These are phyloP conservation scores for Brassica juncea DNA, from an alignment of 345 rosid genomes.

Conservation along the genomic window DNA sequence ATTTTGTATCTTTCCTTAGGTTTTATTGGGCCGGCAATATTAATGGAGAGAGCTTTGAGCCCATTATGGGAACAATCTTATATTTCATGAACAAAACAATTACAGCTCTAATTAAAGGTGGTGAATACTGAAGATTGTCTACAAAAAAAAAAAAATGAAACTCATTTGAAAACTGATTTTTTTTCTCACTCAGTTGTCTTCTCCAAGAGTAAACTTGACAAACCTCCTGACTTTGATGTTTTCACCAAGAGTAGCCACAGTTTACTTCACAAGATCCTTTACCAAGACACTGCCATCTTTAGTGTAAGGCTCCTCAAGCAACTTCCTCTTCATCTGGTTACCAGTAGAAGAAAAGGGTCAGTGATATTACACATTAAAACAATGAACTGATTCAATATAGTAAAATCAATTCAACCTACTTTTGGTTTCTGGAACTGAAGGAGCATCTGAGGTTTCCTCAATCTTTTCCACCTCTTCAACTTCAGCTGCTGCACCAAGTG, in stretches of 20 bases:
- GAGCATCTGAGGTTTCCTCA: conserved; percentile 37
- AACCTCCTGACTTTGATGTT: conserved; percentile 81
- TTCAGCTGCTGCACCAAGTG: conserved; percentile 40
- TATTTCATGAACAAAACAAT: conserved; percentile 29
- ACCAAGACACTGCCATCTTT: conserved; percentile 71
- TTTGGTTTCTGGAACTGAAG: conserved; percentile 40
- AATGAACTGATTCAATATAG: conserved; percentile 13
- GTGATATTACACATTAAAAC: conserved; percentile 4
- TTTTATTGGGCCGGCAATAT: neutral
- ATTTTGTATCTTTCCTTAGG: neutral
- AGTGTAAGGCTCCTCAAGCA: conserved; percentile 66
- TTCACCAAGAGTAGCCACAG: conserved; percentile 87
- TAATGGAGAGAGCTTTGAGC: neutral
- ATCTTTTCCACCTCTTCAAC: conserved; percentile 38
- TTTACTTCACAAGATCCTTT: conserved; percentile 83
- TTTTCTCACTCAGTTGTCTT: conserved; percentile 35
- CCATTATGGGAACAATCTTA: neutral
- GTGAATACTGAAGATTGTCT: conserved; percentile 29
- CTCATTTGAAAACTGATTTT: conserved; percentile 22
- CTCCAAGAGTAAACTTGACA: conserved; percentile 71
- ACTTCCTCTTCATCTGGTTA: conserved; percentile 43
- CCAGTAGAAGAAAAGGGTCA: conserved; percentile 24
- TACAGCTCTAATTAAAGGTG: conserved; percentile 33
- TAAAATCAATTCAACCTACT: conserved; percentile 37
- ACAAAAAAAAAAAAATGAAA: conserved; percentile 18